Base-by-base conservation (phyloP, 1,284 basidiomycete genomes). In the Rhodotorula sp. region DNA sequence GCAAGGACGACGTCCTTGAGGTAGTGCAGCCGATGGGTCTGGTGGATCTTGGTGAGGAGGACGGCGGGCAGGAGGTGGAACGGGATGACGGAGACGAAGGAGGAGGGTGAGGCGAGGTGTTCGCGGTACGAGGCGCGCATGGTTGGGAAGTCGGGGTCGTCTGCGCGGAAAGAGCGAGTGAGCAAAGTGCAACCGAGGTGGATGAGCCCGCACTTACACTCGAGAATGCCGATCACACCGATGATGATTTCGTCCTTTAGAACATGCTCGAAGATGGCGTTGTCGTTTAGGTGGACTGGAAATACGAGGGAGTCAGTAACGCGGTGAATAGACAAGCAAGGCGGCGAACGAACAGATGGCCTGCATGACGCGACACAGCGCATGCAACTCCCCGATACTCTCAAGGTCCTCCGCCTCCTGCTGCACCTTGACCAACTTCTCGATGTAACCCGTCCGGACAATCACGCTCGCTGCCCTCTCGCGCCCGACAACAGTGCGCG, bases 1-100 rank as follows among this genome's bases (percentile, higher is more conserved):
- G 94, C 93, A 46, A 99, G 89, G 48, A 99, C 92, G 68, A 99
- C 95, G 79, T 99, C 95, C 80, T 97, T 98, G 73, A 99, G 88
- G 81, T 95, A 99, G 77, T 93, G 90, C 6, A 99, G 85, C 20
- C 95, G 90, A 79, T 97, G 98, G 2, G 94, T 97, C 78, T 96
- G 92, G 62, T 97, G 94, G 56, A 99, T 91, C 82, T 98, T 96
- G 71, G 86, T 86, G 77, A 88, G 87, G 55, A 95, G 88, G 58
- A 79, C 74, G 28, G 84, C 81, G 76, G 94, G 90, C 54, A 85
- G 85, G 77, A 96, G 89, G 4, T 47, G 18, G 22, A 53, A 15
- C 37, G 86, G 84, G 68, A 97, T 88, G 56, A 94, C 92, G 72
- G 91, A 88, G 40, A 70, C 76, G 81, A 92, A 98, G 60, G 86